Conservation (phyloP, 805 yeast genomes). For the Komagataella ulmi region DNA sequence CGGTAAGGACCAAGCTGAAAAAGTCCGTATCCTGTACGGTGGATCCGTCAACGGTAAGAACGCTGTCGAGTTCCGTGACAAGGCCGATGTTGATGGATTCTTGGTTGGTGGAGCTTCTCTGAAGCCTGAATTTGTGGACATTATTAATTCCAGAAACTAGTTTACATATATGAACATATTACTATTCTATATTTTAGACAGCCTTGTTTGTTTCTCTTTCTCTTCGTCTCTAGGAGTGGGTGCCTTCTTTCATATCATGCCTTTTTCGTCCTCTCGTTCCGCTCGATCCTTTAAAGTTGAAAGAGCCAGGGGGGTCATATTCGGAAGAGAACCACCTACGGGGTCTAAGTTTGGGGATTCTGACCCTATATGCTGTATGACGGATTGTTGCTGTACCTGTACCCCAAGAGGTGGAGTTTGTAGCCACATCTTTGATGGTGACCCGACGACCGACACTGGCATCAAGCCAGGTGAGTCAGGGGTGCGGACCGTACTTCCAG, state of each 20-base stretch:
- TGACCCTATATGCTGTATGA: neutral
- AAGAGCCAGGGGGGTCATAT: neutral
- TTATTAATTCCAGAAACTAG: slow-evolving; percentile 70
- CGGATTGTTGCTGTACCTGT: neutral
- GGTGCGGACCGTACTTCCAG: slow-evolving; percentile 3
- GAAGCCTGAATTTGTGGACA: slow-evolving; percentile 95
- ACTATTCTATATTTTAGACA: neutral
- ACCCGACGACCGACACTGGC: slow-evolving; percentile 38
- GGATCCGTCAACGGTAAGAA: slow-evolving; percentile 96
- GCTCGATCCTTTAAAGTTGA: neutral
- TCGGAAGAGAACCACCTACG: neutral
- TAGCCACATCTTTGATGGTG: slow-evolving; percentile 42
- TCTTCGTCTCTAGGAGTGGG: neutral
- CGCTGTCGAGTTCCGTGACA: slow-evolving; percentile 81
- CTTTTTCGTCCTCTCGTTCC: neutral
- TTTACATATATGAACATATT: neutral
- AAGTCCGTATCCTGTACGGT: slow-evolving; percentile 89
- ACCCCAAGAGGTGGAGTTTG: slow-evolving; percentile 33
- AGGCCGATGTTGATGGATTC: slow-evolving; percentile 94
- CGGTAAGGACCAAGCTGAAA: slow-evolving; percentile 65
- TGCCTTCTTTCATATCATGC: neutral
- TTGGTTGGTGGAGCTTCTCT: slow-evolving; percentile 98
- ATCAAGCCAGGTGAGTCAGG: slow-evolving; percentile 42
- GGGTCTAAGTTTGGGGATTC: neutral
- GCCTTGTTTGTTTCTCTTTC: neutral